Conservation (phyloP, 148 eudicot species). For the Rhododendron griersonianum region DNA sequence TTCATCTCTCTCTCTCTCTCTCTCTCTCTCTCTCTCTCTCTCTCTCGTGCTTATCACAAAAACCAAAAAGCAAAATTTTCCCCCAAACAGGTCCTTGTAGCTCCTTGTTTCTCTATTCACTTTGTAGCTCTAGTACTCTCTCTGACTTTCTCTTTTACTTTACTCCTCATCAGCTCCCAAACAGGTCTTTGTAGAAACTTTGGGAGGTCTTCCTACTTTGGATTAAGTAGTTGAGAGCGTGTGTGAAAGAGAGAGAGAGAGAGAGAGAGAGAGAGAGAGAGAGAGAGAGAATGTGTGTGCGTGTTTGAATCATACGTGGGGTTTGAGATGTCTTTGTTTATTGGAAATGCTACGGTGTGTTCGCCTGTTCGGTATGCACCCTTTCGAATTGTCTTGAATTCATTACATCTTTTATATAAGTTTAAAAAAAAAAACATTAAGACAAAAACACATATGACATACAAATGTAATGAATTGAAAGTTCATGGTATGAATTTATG, state of each 20-base stretch:
- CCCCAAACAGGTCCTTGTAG: background rate
- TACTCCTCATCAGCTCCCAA: constrained; percentile 14
- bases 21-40: constrained; percentile 4
- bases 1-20: constrained; percentile 32
- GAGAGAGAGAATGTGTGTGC: no score
- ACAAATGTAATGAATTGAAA: background rate
- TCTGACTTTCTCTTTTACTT: constrained; percentile 11
- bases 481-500: background rate
- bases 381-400: background rate
- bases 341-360: background rate
- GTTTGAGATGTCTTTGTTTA: constrained; percentile 18
- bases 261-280: constrained; percentile 17
- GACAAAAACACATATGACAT: background rate
- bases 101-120: background rate
- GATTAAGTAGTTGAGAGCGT: constrained; percentile 26
- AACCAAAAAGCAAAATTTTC: background rate
- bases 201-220: constrained; percentile 22
- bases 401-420: background rate
- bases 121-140: constrained; percentile 7
- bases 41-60: background rate
- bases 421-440: no score
- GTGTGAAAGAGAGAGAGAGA: background rate
- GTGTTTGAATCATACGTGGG: constrained; percentile 32
- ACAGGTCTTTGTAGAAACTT: constrained; percentile 41
- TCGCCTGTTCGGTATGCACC: background rate